A percentile compares a stretch with the other conserved stretches of the same genome.
Conservation (phyloP, 1,284 basidiomycete species). For the Paramarasmius palmivorus region DNA sequence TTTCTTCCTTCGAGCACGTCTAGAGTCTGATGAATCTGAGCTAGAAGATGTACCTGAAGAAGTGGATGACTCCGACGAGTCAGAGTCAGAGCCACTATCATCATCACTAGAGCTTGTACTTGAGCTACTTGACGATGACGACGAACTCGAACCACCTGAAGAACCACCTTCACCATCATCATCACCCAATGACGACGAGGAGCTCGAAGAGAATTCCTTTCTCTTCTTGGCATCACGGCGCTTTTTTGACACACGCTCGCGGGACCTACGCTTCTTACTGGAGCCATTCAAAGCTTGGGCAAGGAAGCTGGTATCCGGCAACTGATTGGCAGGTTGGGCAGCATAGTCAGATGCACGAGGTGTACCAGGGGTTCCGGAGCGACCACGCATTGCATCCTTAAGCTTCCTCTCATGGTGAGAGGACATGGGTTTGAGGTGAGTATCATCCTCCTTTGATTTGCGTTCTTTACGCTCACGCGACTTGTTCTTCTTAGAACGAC, state of each 20-base stretch:
- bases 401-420: neutral
- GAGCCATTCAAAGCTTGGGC: neutral
- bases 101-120: neutral
- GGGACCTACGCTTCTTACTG: neutral
- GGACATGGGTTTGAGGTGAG: conserved; percentile 1
- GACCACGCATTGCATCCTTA: neutral
- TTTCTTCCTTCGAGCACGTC: too few relatives aligned
- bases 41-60: neutral
- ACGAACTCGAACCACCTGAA: neutral
- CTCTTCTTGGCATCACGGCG: too few relatives aligned
- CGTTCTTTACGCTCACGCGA: too few relatives aligned
- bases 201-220: neutral
- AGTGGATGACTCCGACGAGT: too few relatives aligned
- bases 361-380: neutral
- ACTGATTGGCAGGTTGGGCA: conserved; percentile 2
- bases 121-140: too few relatives aligned
- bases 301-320: conserved; percentile 1
- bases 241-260: too few relatives aligned
- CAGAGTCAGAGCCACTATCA: too few relatives aligned
- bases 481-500: too few relatives aligned
- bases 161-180: neutral
- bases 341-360: neutral
- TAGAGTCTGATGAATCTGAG: neutral
- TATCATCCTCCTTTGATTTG: neutral
- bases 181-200: too few relatives aligned